A percentile compares a stretch with the other conserved stretches of the same genome.
These are phyloP conservation scores for Ophiosphaerella korrae DNA, from an alignment of 2,329 filamentous ascomycete genomes.

Conservation along the genomic window DNA sequence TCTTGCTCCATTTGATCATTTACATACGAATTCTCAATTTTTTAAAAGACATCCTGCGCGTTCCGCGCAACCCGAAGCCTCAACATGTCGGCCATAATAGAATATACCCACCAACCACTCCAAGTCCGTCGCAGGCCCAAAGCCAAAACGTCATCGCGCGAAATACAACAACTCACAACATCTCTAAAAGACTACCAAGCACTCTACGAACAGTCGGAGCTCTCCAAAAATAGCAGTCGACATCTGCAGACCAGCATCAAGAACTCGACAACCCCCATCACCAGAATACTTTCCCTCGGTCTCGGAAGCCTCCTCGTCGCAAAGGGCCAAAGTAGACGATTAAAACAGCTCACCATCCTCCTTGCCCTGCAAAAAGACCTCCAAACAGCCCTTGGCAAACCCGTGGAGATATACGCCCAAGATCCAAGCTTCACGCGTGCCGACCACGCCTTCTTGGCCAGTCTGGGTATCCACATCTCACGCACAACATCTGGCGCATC, in stretches of 20 bases:
- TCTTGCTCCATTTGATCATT: background rate
- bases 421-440: slow-evolving; percentile 37
- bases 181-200: slow-evolving; percentile 9
- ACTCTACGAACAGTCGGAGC: slow-evolving; percentile 15
- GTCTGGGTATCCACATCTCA: slow-evolving; percentile 24
- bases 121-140: slow-evolving; percentile 5
- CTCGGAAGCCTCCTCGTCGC: slow-evolving; percentile 19
- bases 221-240: slow-evolving; percentile 13
- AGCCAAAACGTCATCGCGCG: slow-evolving; percentile 9
- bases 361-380: slow-evolving; percentile 22
- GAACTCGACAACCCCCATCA: slow-evolving; percentile 9
- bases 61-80: background rate
- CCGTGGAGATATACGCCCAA: slow-evolving; percentile 33
- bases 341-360: slow-evolving; percentile 39
- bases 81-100: background rate
- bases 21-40: background rate
- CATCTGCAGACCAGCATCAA: slow-evolving; percentile 9
- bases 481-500: slow-evolving; percentile 30
- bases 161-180: slow-evolving; percentile 8
- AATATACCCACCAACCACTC: background rate
- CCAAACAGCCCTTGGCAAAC: slow-evolving; percentile 2
- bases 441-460: slow-evolving; percentile 31
- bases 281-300: slow-evolving; percentile 26
- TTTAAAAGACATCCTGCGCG: too few relatives aligned
- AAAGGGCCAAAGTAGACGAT: slow-evolving; percentile 27